These are phyloP conservation scores for Platanthera zijinensis DNA, from an alignment of 106 monocot genomes.

Conservation along the genomic window DNA sequence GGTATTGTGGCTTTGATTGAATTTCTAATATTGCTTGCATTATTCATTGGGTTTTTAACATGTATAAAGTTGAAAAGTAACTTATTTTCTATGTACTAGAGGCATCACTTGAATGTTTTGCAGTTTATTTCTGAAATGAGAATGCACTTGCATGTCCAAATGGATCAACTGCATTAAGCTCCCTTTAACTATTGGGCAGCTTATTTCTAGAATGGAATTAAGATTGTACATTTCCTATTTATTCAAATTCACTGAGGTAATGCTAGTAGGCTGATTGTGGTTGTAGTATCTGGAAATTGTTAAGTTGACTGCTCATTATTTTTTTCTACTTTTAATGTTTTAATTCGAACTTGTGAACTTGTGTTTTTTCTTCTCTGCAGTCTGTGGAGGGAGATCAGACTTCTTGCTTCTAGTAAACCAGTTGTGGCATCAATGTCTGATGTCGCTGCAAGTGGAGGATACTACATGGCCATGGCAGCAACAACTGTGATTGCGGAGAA, in stretches of 20 bases:
- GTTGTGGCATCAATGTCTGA: slow-evolving; percentile 97
- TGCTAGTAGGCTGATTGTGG: no score
- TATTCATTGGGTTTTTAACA: background rate
- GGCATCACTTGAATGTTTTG: background rate
- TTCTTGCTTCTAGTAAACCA: slow-evolving; percentile 84
- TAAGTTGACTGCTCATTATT: background rate
- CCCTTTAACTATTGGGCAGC: background rate
- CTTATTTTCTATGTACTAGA: background rate
- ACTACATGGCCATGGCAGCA: slow-evolving; percentile 99
- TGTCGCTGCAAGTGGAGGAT: slow-evolving; percentile 99
- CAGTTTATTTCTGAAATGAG: background rate
- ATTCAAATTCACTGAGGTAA: no score
- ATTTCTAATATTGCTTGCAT: background rate
- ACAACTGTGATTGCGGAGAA: slow-evolving; percentile 77
- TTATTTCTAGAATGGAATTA: background rate
- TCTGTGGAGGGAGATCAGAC: slow-evolving; percentile 96
- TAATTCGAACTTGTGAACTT: background rate
- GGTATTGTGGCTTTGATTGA: background rate
- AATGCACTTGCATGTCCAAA: background rate
- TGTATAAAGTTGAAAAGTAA: background rate
- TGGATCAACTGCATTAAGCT: background rate
- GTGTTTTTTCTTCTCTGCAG: slow-evolving; percentile 18
- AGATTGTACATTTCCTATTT: background rate
- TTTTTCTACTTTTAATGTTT: background rate
- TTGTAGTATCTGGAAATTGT: background rate